These are phyloP conservation scores for Fusarium tanahbumbuense DNA, from an alignment of 2,329 filamentous ascomycete species.

Conservation along the genomic window DNA sequence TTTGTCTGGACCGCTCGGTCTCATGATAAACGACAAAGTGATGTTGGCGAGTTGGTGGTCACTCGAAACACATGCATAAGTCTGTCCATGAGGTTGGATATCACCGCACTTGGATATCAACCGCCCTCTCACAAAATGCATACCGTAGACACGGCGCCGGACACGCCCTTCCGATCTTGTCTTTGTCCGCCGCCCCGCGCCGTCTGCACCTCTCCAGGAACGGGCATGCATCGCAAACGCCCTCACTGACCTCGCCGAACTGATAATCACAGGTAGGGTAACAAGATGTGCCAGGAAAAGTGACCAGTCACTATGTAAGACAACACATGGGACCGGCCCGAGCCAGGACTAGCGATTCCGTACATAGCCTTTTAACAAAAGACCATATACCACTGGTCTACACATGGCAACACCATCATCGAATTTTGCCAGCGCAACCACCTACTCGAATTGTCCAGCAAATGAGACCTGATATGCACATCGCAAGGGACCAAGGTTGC, in stretches of 20 bases:
- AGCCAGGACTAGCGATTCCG: constrained; percentile 36
- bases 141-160: constrained; percentile 20
- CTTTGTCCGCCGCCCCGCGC: constrained; percentile 24
- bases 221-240: constrained; percentile 35
- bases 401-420: constrained; percentile 26
- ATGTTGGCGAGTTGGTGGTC: constrained; percentile 8
- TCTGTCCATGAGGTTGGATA: constrained; percentile 15
- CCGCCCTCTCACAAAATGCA: constrained; percentile 16
- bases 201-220: constrained; percentile 37
- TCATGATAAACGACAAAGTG: constrained; percentile 7
- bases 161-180: constrained; percentile 33
- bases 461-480: constrained; percentile 5
- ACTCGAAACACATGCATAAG: constrained; percentile 25
- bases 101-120: constrained; percentile 13
- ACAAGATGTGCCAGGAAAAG: constrained; percentile 33
- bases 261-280: constrained; percentile 20
- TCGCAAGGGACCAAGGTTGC: constrained; percentile 24
- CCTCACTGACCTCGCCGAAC: constrained; percentile 23
- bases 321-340: constrained; percentile 48
- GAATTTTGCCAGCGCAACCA: constrained; percentile 37
- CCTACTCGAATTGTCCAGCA: constrained; percentile 20
- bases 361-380: constrained; percentile 10
- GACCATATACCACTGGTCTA: constrained; percentile 20
- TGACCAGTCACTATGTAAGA: constrained; percentile 45
- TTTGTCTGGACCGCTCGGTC: constrained; percentile 20